A percentile compares a stretch with the other conserved stretches of the same genome.
Conservation (phyloP, 306 rosid genomes). For the Parietaria judaica region DNA sequence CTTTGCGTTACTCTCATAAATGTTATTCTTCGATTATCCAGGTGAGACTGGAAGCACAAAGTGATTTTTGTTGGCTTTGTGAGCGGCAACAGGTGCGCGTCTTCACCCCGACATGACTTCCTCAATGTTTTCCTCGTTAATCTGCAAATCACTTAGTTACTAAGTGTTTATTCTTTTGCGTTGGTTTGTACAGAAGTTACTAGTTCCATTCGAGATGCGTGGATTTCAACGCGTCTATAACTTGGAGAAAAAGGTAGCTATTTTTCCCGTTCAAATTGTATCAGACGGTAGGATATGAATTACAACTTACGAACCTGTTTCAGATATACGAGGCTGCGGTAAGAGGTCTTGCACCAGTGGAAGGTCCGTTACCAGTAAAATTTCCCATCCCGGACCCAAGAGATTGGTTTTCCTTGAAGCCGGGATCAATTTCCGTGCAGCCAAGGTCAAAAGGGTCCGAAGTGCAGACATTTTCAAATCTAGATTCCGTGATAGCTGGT, state of each 20-base stretch:
- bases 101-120: background rate
- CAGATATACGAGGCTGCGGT: slow-evolving; percentile 76
- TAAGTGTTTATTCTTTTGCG: slow-evolving; percentile 7
- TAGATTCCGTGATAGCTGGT: slow-evolving; percentile 69
- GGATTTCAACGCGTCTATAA: slow-evolving; percentile 89
- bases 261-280: background rate
- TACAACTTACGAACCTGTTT: slow-evolving; percentile 10
- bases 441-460: slow-evolving; percentile 36
- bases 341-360: slow-evolving; percentile 58
- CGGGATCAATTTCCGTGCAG: slow-evolving; percentile 44
- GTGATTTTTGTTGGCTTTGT: slow-evolving; percentile 87
- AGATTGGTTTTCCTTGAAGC: slow-evolving; percentile 61
- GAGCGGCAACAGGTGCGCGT: slow-evolving; percentile 72
- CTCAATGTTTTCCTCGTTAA: slow-evolving; percentile 7
- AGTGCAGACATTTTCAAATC: slow-evolving; percentile 50
- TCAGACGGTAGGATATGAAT: background rate
- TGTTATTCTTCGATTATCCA: slow-evolving; percentile 10
- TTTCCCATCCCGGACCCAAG: slow-evolving; percentile 75
- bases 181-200: slow-evolving; percentile 46
- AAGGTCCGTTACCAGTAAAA: slow-evolving; percentile 55
- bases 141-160: background rate
- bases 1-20: background rate
- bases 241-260: slow-evolving; percentile 73
- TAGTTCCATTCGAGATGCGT: slow-evolving; percentile 96
- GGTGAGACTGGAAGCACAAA: slow-evolving; percentile 87